Evolutionary conservation across 1,284 basidiomycete species (phyloP).

Genomic region (Stygiomarasmius scandens): DNA sequence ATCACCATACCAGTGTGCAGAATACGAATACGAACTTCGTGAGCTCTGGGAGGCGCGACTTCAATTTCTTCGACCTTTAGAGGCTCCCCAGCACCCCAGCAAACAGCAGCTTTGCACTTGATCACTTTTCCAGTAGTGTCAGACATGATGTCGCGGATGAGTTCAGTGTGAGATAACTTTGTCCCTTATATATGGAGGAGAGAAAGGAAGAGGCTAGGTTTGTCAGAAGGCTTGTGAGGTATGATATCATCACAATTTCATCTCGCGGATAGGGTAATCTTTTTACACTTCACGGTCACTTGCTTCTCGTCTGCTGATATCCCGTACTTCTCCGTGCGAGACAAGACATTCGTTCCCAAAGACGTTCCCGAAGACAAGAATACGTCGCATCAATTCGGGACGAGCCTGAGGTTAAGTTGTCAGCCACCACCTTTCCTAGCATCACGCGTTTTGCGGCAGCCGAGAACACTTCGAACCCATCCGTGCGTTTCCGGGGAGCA

Average conservation of each 20-base stretch:
- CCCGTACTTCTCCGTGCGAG: background rate
- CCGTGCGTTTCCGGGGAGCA: too few species aligned
- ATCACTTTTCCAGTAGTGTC: slow-evolving; percentile 76
- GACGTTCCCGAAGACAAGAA: too few species aligned
- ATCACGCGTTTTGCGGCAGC: too few species aligned
- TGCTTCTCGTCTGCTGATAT: background rate
- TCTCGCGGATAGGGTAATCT: background rate
- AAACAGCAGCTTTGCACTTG: slow-evolving; percentile 93
- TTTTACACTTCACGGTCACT: background rate
- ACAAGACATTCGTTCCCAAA: too few species aligned
- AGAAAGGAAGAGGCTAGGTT: background rate
- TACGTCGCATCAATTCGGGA: too few species aligned
- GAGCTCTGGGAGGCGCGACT: slow-evolving; percentile 86
- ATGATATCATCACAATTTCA: background rate
- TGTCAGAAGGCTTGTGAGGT: background rate
- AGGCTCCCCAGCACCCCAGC: slow-evolving; percentile 92
- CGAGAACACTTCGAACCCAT: too few species aligned
- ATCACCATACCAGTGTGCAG: slow-evolving; percentile 77
- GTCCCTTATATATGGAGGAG: background rate
- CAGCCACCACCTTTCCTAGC: too few species aligned
- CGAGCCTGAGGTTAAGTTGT: too few species aligned
- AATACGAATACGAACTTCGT: slow-evolving; percentile 94
- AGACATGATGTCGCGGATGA: slow-evolving; percentile 50
- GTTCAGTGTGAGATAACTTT: background rate
- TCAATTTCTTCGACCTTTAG: slow-evolving; percentile 91